Percentiles rank a stretch among this genome's conserved stretches.
Conservation (phyloP, 1,284 basidiomycete species). For the Somion occarium region DNA sequence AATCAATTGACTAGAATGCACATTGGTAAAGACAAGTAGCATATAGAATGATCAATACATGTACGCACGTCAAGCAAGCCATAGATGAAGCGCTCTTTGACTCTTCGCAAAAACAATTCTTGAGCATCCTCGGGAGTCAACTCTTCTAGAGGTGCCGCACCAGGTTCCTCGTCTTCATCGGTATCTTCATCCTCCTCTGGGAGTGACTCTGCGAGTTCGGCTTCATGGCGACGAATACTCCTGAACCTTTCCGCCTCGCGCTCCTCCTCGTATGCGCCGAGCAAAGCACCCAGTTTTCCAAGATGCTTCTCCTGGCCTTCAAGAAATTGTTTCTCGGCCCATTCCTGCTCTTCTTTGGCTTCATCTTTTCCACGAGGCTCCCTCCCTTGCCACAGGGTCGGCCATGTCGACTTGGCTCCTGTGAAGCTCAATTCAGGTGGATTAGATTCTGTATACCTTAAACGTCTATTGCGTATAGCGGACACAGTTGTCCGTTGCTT, state of each 20-base stretch:
- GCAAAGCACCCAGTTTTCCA: constrained; percentile 60
- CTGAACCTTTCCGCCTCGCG: constrained; percentile 60
- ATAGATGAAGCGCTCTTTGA: constrained; percentile 71
- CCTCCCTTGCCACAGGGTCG: constrained; percentile 57
- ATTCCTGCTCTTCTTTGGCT: constrained; percentile 59
- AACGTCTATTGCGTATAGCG: constrained; percentile 63
- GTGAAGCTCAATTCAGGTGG: constrained; percentile 51
- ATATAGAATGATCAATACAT: background rate
- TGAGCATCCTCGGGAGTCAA: constrained; percentile 45
- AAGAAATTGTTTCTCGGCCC: constrained; percentile 62
- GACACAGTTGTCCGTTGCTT: constrained; percentile 60
- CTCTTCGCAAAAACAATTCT: constrained; percentile 48
- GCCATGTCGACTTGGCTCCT: constrained; percentile 53
- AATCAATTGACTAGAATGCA: constrained; percentile 66
- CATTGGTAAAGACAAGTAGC: constrained; percentile 4
- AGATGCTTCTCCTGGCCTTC: constrained; percentile 53
- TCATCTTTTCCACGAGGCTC: constrained; percentile 43
- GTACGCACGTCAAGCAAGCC: constrained; percentile 63
- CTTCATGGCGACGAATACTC: constrained; percentile 37
- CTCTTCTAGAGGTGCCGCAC: constrained; percentile 18
- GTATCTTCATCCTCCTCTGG: constrained; percentile 64
- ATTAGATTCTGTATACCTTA: constrained; percentile 49
- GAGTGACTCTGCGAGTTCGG: constrained; percentile 43
- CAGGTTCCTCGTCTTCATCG: constrained; percentile 35
- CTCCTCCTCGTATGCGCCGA: constrained; percentile 72